phyloP scores from a whole-genome alignment of 1,139 yeast species.

The Suhomyces ambrosiae region DNA sequence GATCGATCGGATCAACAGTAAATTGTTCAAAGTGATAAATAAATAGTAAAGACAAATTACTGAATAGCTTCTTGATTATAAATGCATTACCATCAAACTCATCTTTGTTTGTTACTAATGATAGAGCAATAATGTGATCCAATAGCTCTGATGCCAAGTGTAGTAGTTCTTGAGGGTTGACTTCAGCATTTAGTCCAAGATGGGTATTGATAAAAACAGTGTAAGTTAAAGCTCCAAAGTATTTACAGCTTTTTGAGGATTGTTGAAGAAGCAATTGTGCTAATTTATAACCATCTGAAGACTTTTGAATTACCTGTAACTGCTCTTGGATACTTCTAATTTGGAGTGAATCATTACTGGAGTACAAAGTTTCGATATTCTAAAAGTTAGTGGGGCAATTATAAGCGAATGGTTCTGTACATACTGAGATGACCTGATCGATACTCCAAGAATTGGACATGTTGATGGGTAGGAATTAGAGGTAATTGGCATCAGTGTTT shows the following conservation, averaged over 20 bases:
- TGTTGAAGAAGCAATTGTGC: constrained; percentile 51
- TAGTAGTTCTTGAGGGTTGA: constrained; percentile 5
- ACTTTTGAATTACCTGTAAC: constrained; percentile 58
- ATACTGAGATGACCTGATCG: constrained; percentile 16
- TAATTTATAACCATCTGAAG: constrained; percentile 49
- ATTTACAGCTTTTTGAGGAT: constrained; percentile 53
- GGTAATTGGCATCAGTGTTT: no score
- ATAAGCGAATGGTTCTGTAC: background rate
- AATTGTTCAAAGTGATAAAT: constrained; percentile 21
- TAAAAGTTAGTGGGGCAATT: constrained; percentile 14
- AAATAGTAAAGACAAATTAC: constrained; percentile 58
- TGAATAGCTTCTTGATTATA: constrained; percentile 40
- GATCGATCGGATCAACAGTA: constrained; percentile 11
- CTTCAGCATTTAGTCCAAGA: constrained; percentile 4
- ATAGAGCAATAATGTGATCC: constrained; percentile 11
- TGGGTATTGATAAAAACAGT: constrained; percentile 56
- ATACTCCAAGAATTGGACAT: constrained; percentile 17
- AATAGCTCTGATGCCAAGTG: constrained; percentile 12
- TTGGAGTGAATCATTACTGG: constrained; percentile 42
- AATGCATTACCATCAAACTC: constrained; percentile 21
- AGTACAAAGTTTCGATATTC: constrained; percentile 45
- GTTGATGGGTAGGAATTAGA: no score
- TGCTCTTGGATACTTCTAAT: constrained; percentile 51
- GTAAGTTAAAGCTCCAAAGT: constrained; percentile 73
- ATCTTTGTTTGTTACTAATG: constrained; percentile 4